A percentile compares a stretch with the other conserved stretches of the same genome.
These are phyloP conservation scores for Metschnikowia kofuensis DNA, from an alignment of 805 yeast genomes.

Conservation along the genomic window DNA sequence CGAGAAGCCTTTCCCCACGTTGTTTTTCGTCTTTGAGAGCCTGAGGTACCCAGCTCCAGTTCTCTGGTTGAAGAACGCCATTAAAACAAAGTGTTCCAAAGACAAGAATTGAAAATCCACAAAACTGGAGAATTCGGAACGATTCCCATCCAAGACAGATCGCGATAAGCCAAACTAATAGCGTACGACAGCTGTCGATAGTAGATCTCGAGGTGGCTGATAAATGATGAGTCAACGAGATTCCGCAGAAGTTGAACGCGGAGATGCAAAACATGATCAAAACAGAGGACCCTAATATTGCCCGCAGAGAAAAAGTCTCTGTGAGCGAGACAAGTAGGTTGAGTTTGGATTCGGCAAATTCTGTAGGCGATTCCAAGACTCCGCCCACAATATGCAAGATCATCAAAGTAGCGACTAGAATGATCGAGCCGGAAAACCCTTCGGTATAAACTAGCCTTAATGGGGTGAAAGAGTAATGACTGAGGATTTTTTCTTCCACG, in stretches of 20 bases:
- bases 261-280: conserved; percentile 72
- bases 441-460: conserved; percentile 68
- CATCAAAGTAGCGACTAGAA: conserved; percentile 46
- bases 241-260: conserved; percentile 69
- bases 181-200: conserved; percentile 72
- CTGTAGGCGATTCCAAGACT: conserved; percentile 21
- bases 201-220: conserved; percentile 81
- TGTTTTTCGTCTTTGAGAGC: conserved; percentile 32
- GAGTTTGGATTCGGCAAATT: conserved; percentile 49
- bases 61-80: conserved; percentile 58
- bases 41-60: conserved; percentile 45
- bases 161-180: conserved; percentile 73
- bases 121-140: conserved; percentile 56
- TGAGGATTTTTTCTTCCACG: conserved; percentile 66
- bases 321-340: conserved; percentile 50
- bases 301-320: conserved; percentile 44
- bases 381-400: conserved; percentile 43
- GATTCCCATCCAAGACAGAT: conserved; percentile 71
- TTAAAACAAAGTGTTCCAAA: conserved; percentile 74
- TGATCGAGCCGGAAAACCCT: conserved; percentile 60
- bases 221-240: conserved; percentile 59
- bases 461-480: conserved; percentile 53
- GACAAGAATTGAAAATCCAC: conserved; percentile 63
- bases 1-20: conserved; percentile 18
- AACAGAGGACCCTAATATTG: conserved; percentile 52